Evolutionary conservation across 192 early-diverging fungal species (phyloP), one percentile per base, ranked within the genome.

Genomic region (Coemansia guatemalensis): DNA sequence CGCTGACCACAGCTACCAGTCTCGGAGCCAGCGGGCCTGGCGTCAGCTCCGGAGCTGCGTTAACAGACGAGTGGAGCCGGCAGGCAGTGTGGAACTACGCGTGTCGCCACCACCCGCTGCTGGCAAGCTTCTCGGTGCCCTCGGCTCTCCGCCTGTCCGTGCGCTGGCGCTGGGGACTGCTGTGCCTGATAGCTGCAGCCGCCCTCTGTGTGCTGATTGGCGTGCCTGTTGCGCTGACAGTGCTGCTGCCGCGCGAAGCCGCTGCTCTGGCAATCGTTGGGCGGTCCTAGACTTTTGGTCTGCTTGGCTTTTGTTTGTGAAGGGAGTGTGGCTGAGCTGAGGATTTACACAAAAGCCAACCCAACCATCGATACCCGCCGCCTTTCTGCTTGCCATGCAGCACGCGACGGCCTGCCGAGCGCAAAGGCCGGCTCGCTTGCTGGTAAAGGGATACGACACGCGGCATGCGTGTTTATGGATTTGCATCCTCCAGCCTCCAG

Each of bases 51-150:
- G 30, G 23, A 2, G 27, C 60, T 41, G 33, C 69, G 7, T 33
- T 67, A 35, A 39, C 63, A 29, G 49, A 41, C n/a, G 62, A 68
- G 62, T 65, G 69, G 57, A 67, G 65, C 32, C 60, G 62, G 66
- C 70, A 70, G 56, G 55, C 69, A 54, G 60, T 60, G 26, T 79
- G 76, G 76, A 71, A 79, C 53, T 79, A 73, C 39, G 71, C 71
- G 27, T 73, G 76, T 60, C 60, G 64, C 35, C 67, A 69, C 20
- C 76, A 79, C 51, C 76, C 76, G 53, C 23, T 73, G 47, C 51
- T 79, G 24, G 60, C 68, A 26, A 73, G 76, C 67, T 79, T 79
- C 21, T 53, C 71, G 8, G 66, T 69, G 2, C 67, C 71, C 21
- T 67, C 76, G 24, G 56, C 64, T 22, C 59, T 58, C 24, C 60